A percentile compares a stretch with the other conserved stretches of the same genome.
These are phyloP conservation scores for Nidularia sp. DNA, from an alignment of 768 basidiomycete species.

Conservation along the genomic window DNA sequence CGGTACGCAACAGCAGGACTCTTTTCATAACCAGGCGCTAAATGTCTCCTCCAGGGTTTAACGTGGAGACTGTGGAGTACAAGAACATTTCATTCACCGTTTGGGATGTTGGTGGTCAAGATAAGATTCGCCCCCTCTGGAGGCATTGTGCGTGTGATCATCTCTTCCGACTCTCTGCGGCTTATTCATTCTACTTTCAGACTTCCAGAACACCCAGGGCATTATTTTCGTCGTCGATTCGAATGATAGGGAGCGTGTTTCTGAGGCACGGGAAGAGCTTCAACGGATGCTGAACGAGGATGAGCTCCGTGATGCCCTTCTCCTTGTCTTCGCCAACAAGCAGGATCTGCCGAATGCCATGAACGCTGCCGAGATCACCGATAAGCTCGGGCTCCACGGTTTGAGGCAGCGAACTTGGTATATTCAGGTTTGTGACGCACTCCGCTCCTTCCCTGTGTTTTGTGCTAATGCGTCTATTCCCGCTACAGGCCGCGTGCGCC, in stretches of 20 bases:
- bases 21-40: slow-evolving; percentile 5
- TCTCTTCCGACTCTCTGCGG: slow-evolving; percentile 9
- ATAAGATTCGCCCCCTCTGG: slow-evolving; percentile 99
- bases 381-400: slow-evolving; percentile 97
- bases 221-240: slow-evolving; percentile 99
- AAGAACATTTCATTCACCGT: slow-evolving; percentile 99
- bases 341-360: slow-evolving; percentile 99
- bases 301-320: slow-evolving; percentile 96
- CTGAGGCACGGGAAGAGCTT: slow-evolving; percentile 97
- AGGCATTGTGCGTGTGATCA: slow-evolving; percentile 84
- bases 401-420: slow-evolving; percentile 98
- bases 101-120: slow-evolving; percentile 99
- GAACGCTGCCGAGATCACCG: slow-evolving; percentile 99
- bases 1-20: slow-evolving; percentile 50
- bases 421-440: slow-evolving; percentile 67
- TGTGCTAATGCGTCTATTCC: slow-evolving; percentile 6
- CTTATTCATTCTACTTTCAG: slow-evolving; percentile 36
- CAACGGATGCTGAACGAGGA: slow-evolving; percentile 99
- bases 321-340: slow-evolving; percentile 99
- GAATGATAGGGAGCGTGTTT: slow-evolving; percentile 98
- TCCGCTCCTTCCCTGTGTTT: slow-evolving; percentile 6
- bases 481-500: slow-evolving; percentile 85
- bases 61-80: slow-evolving; percentile 99
- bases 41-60: slow-evolving; percentile 72
- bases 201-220: slow-evolving; percentile 99